Evolutionary conservation across 2,329 filamentous ascomycete species (phyloP).

Genomic region (Aspergillus intermedius): DNA sequence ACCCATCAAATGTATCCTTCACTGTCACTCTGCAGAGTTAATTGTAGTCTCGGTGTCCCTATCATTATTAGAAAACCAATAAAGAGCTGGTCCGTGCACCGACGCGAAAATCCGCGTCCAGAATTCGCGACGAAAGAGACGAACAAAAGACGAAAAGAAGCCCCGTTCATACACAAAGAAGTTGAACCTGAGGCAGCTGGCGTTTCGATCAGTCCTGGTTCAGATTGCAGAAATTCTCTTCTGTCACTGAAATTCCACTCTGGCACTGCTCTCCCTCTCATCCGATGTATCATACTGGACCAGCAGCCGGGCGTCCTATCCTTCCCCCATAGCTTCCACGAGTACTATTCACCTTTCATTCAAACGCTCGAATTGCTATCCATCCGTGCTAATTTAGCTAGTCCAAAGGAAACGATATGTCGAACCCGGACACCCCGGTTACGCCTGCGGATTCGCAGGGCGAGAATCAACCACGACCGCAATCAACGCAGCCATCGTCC

Average conservation of each 20-base stretch:
- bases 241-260: not conserved
- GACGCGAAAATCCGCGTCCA: slow-evolving; percentile 29
- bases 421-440: slow-evolving; percentile 18
- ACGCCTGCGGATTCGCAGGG: slow-evolving; percentile 22
- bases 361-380: not conserved
- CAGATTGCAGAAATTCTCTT: not conserved
- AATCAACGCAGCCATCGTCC: slow-evolving; percentile 27
- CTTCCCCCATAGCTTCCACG: too few relatives aligned
- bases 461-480: slow-evolving; percentile 17
- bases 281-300: not conserved
- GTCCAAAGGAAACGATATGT: slow-evolving; percentile 14
- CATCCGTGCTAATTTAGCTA: not conserved
- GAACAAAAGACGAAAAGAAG: not conserved
- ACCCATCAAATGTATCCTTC: too few relatives aligned
- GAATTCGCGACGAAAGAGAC: slow-evolving; percentile 1
- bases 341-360: too few relatives aligned
- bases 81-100: slow-evolving; percentile 26
- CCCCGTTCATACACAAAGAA: not conserved
- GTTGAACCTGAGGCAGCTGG: not conserved
- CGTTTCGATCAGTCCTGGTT: not conserved
- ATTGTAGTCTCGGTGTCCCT: not conserved
- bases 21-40: too few relatives aligned
- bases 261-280: not conserved
- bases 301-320: not conserved
- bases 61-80: slow-evolving; percentile 11